phyloP scores from a whole-genome alignment of 1,139 yeast species.

The Pneumocystis jirovecii region DNA sequence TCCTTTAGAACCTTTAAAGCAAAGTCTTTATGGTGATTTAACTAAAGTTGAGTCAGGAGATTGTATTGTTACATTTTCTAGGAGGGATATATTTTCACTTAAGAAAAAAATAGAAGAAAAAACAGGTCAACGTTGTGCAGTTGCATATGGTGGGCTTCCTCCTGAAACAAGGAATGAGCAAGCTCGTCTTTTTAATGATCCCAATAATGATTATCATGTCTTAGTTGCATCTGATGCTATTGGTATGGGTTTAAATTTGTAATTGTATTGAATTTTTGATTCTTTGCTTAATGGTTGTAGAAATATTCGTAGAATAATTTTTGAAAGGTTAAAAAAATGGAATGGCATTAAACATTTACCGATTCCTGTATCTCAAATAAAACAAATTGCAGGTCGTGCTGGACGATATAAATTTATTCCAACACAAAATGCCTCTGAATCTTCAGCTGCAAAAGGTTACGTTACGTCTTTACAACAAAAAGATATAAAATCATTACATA shows the following conservation, averaged over 20 bases:
- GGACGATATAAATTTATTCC: constrained; percentile 46
- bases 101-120: constrained; percentile 50
- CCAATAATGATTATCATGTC: constrained; percentile 52
- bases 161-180: constrained; percentile 86
- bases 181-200: constrained; percentile 56
- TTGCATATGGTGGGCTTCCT: constrained; percentile 88
- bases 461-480: constrained; percentile 39
- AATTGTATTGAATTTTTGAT: background rate
- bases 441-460: constrained; percentile 30
- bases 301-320: constrained; percentile 56
- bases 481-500: constrained; percentile 33
- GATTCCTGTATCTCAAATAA: constrained; percentile 50
- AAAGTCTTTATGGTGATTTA: constrained; percentile 24
- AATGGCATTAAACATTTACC: constrained; percentile 42
- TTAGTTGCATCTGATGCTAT: constrained; percentile 92
- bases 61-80: constrained; percentile 78
- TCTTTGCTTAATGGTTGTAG: constrained; percentile 21
- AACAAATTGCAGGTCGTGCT: constrained; percentile 94
- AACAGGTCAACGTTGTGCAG: constrained; percentile 61
- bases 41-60: constrained; percentile 47
- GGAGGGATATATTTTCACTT: constrained; percentile 47
- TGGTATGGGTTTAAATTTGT: constrained; percentile 87
- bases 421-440: constrained; percentile 6
- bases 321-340: constrained; percentile 52
- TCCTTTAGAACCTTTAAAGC: constrained; percentile 41